Evolutionary conservation across 2,329 filamentous ascomycete genomes (phyloP).

Genomic region (Stachybotrys chartarum): DNA sequence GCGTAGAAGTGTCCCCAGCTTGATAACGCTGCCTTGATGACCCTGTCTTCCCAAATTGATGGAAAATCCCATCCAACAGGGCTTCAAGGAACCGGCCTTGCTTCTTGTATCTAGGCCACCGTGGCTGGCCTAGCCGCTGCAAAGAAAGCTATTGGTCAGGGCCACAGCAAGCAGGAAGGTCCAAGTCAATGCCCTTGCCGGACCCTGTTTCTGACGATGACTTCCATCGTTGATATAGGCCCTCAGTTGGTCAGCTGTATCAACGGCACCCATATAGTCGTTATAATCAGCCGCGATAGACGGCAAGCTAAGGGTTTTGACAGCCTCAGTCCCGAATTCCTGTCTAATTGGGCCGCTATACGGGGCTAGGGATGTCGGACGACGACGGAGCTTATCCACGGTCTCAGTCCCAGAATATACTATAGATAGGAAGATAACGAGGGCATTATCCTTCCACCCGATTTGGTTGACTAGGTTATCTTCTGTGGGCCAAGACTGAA

Average conservation of each 20-base stretch:
- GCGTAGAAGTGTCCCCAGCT: not conserved
- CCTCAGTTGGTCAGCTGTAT: slow-evolving; percentile 6
- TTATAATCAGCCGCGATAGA: too few relatives aligned
- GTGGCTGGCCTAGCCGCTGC: not conserved
- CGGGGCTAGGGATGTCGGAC: slow-evolving; percentile 1
- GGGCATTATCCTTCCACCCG: too few relatives aligned
- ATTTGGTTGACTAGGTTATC: too few relatives aligned
- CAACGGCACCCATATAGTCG: slow-evolving; percentile 6
- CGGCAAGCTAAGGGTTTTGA: slow-evolving; percentile 2
- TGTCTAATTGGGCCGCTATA: slow-evolving; percentile 2
- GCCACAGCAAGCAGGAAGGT: not conserved
- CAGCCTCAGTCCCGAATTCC: slow-evolving; percentile 6
- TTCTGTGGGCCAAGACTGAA: too few relatives aligned
- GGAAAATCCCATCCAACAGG: not conserved
- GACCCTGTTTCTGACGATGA: not conserved
- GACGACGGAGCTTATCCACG: not conserved
- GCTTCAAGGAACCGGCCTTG: not conserved
- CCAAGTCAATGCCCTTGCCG: not conserved
- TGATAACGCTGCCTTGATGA: not conserved
- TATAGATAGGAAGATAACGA: too few relatives aligned
- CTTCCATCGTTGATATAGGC: not conserved
- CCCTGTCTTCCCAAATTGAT: not conserved
- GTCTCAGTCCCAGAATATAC: not conserved
- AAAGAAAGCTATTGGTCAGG: not conserved
- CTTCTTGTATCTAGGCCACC: not conserved